Percentiles rank a stretch among this genome's conserved stretches.
Conservation (phyloP, 228 moss, liverwort and hornwort species). For the Sphagnum fallax region DNA sequence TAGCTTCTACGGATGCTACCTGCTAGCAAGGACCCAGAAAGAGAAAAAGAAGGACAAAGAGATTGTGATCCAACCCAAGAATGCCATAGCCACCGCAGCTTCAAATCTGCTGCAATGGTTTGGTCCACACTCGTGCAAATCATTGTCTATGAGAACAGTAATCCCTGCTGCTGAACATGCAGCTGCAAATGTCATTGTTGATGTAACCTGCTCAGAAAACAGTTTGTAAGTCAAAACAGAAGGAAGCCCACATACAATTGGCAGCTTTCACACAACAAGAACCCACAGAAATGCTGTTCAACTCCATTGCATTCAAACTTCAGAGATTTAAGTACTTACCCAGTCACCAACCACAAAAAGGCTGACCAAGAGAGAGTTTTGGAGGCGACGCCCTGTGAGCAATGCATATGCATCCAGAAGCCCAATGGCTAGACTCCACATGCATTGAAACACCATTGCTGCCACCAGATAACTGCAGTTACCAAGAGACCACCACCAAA, state of each 20-base stretch:
- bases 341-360: constrained; percentile 63
- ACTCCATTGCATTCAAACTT: background rate
- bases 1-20: background rate
- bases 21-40: constrained; percentile 26
- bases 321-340: constrained; percentile 17
- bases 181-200: constrained; percentile 66
- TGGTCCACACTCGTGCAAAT: constrained; percentile 42
- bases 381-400: constrained; percentile 45
- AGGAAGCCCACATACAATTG: background rate
- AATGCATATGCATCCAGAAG: constrained; percentile 50
- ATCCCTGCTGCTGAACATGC: constrained; percentile 70
- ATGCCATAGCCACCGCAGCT: constrained; percentile 71
- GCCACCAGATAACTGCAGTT: constrained; percentile 54
- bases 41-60: constrained; percentile 56
- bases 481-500: background rate
- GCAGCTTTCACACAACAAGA: background rate
- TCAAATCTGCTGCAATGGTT: constrained; percentile 55
- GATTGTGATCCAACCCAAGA: constrained; percentile 53
- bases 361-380: constrained; percentile 46
- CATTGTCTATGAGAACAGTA: constrained; percentile 63
- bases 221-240: background rate
- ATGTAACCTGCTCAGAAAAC: constrained; percentile 37
- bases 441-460: constrained; percentile 58
- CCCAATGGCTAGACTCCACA: constrained; percentile 48
- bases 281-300: background rate